A percentile compares a stretch with the other conserved stretches of the same genome.
phyloP scores from a whole-genome alignment of 2,329 filamentous ascomycete genomes.

The Rhynchosporium graminicola region DNA sequence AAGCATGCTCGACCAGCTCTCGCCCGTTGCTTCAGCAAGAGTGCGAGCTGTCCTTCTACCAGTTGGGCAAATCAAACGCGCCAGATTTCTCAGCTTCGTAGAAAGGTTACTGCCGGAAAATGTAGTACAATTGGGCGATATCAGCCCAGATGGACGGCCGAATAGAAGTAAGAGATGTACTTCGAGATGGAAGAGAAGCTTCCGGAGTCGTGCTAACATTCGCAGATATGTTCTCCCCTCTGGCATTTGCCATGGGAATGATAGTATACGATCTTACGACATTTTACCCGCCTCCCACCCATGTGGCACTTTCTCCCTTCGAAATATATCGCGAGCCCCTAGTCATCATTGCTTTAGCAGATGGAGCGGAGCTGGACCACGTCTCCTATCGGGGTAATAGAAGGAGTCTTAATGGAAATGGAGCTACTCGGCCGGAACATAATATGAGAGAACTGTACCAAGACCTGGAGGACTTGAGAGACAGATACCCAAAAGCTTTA shows the following conservation, averaged over 20 bases:
- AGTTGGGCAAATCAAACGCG: conserved; percentile 79
- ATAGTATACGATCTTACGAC: conserved; percentile 88
- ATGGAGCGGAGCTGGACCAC: conserved; percentile 69
- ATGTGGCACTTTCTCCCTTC: conserved; percentile 81
- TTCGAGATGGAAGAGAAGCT: background rate
- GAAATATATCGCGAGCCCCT: conserved; percentile 87
- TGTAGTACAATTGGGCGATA: conserved; percentile 81
- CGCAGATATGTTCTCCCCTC: conserved; percentile 88
- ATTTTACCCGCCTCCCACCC: conserved; percentile 75
- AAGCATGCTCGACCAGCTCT: conserved; percentile 87
- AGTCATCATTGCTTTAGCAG: conserved; percentile 80
- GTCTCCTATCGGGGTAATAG: conserved; percentile 56
- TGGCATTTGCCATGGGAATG: conserved; percentile 81
- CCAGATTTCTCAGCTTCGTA: conserved; percentile 77
- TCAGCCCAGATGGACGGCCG: conserved; percentile 80
- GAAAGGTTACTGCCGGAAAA: conserved; percentile 76
- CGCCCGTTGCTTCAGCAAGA: conserved; percentile 88
- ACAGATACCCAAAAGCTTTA: conserved; percentile 73
- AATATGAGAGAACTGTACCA: conserved; percentile 62
- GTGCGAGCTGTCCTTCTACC: conserved; percentile 86
- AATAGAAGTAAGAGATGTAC: conserved; percentile 71
- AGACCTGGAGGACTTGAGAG: conserved; percentile 69
- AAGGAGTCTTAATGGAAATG: conserved; percentile 52
- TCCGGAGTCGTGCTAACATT: conserved; percentile 27
- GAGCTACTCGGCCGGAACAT: conserved; percentile 51